Conservation (phyloP, 768 basidiomycete genomes). For the Polyporus arcularius region DNA sequence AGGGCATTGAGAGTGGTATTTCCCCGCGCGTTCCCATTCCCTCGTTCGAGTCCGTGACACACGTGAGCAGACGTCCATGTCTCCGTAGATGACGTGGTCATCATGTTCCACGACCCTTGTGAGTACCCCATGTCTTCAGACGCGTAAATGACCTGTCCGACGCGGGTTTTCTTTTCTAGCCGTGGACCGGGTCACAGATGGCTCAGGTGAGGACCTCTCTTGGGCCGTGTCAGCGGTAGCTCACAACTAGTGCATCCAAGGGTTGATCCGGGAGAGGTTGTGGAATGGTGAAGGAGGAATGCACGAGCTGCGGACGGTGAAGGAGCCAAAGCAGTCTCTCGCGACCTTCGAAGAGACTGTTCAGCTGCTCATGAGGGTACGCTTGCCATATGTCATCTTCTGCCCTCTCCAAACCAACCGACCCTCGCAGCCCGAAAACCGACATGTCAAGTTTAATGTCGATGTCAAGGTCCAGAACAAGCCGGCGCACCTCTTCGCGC, state of each 20-base stretch:
- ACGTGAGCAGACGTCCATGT: conserved; percentile 88
- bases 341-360: conserved; percentile 90
- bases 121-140: conserved; percentile 19
- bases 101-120: conserved; percentile 97
- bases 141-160: neutral
- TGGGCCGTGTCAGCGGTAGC: conserved; percentile 5
- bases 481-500: conserved; percentile 77
- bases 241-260: conserved; percentile 34
- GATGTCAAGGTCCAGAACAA: conserved; percentile 95
- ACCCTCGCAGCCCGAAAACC: conserved; percentile 62
- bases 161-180: conserved; percentile 32
- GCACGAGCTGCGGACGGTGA: conserved; percentile 76
- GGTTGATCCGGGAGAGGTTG: conserved; percentile 52
- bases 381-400: neutral
- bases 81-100: conserved; percentile 77
- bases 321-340: conserved; percentile 84
- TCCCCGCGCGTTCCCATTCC: conserved; percentile 32
- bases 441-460: conserved; percentile 77
- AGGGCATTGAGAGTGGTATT: conserved; percentile 98
- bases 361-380: conserved; percentile 73
- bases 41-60: conserved; percentile 46
- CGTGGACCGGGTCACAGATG: conserved; percentile 80
- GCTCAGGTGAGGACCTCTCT: conserved; percentile 49
- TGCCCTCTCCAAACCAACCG: neutral
- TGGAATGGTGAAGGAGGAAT: conserved; percentile 56